phyloP scores from a whole-genome alignment of 2,329 filamentous ascomycete genomes.

The Nemania sp. region DNA sequence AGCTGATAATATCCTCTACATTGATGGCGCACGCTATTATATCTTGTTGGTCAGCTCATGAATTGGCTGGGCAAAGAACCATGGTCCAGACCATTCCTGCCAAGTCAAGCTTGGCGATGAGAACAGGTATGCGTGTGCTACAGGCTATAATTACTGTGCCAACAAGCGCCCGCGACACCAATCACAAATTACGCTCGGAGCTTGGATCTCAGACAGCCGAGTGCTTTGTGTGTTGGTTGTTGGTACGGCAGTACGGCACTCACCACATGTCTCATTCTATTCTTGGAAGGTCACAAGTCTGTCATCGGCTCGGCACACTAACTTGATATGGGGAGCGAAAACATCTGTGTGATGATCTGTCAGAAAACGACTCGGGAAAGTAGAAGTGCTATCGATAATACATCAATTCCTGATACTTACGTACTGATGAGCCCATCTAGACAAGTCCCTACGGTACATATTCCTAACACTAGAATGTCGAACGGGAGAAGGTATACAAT shows the following conservation, averaged over 20 bases:
- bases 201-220: not conserved
- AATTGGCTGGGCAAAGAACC: not conserved
- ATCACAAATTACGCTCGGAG: not conserved
- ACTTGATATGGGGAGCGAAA: not conserved
- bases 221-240: no score
- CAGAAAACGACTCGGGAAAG: not conserved
- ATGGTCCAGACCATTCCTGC: not conserved
- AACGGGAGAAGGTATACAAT: not conserved
- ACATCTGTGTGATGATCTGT: not conserved
- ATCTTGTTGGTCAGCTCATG: not conserved
- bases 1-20: not conserved
- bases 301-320: not conserved
- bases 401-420: not conserved
- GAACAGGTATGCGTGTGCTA: not conserved
- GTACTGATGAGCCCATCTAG: not conserved
- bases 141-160: slow-evolving; percentile 3
- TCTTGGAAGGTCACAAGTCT: not conserved
- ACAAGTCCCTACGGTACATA: not conserved
- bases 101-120: slow-evolving; percentile 2
- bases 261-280: not conserved
- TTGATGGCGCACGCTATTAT: not conserved
- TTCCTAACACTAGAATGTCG: not conserved
- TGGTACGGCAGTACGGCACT: not conserved
- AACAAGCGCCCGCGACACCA: not conserved
- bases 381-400: not conserved